Percentiles rank a stretch among this genome's conserved stretches.
These are phyloP conservation scores for Neoarthrinium moseri DNA, from an alignment of 2,329 filamentous ascomycete species.

Conservation along the genomic window DNA sequence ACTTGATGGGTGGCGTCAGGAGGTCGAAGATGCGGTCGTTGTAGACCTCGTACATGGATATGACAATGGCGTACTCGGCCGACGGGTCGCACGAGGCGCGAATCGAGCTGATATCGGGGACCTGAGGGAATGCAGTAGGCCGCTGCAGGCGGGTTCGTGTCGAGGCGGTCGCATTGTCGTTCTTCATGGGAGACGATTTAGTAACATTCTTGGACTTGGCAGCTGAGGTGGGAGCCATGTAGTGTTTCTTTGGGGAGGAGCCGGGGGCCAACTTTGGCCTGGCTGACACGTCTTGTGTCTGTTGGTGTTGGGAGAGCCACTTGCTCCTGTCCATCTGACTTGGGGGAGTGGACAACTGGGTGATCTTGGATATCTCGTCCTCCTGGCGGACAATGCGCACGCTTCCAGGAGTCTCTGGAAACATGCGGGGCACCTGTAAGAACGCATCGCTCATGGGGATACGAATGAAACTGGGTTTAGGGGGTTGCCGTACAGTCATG, in stretches of 20 bases:
- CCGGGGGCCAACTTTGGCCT: conserved; percentile 30
- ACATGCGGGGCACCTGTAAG: conserved; percentile 20
- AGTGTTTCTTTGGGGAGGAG: conserved; percentile 32
- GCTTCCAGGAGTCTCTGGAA: conserved; percentile 38
- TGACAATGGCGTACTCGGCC: conserved; percentile 80
- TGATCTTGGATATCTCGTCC: conserved; percentile 24
- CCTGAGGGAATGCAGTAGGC: conserved; percentile 68
- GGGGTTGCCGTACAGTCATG: conserved; percentile 57
- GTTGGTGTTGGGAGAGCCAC: background rate
- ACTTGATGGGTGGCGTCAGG: conserved; percentile 62
- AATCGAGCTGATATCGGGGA: conserved; percentile 72
- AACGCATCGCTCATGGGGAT: conserved; percentile 33
- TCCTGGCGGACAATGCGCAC: conserved; percentile 40
- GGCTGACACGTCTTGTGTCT: conserved; percentile 18
- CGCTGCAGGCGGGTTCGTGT: conserved; percentile 65
- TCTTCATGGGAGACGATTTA: conserved; percentile 50
- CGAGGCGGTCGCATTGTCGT: conserved; percentile 50
- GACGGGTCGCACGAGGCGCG: conserved; percentile 64
- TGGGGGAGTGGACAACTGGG: conserved; percentile 24
- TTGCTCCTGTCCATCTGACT: conserved; percentile 14
- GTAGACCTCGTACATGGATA: conserved; percentile 99
- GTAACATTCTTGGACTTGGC: conserved; percentile 39
- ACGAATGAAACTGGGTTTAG: conserved; percentile 41
- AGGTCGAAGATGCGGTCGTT: conserved; percentile 98
- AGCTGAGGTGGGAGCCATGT: conserved; percentile 46